Conservation (phyloP, 139 green algal genomes). For the Penium margaritaceum region DNA sequence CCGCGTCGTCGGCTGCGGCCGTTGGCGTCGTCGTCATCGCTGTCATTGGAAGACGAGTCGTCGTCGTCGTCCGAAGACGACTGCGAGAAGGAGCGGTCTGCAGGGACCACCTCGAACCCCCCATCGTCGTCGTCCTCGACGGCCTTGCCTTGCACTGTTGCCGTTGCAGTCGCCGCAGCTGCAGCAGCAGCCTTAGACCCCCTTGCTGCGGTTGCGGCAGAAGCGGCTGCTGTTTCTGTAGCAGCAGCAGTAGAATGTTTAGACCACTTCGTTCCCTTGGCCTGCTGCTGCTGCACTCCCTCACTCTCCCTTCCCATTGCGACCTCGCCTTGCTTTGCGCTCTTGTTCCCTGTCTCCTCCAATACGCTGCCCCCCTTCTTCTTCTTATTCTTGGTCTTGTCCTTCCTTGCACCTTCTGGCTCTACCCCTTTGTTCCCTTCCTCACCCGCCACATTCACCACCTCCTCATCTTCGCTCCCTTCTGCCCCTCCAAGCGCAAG, state of each 20-base stretch:
- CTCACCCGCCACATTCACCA: not conserved
- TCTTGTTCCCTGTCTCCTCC: not conserved
- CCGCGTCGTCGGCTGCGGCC: slow-evolving; percentile 6
- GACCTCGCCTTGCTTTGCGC: not conserved
- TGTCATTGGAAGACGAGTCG: slow-evolving; percentile 15
- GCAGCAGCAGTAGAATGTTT: too few relatives aligned
- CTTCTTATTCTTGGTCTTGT: slow-evolving; percentile 8
- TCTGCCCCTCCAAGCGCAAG: not conserved
- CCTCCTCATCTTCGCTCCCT: slow-evolving; percentile 11
- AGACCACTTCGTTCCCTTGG: too few relatives aligned
- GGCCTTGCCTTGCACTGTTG: not conserved
- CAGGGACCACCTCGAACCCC: slow-evolving; percentile 46
- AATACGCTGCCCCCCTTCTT: not conserved
- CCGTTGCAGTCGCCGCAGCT: not conserved
- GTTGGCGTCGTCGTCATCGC: not conserved
- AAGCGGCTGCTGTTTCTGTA: not conserved
- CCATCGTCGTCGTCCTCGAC: slow-evolving; percentile 39
- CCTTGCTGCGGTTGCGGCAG: not conserved
- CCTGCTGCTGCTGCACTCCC: too few relatives aligned
- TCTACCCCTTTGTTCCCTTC: too few relatives aligned
- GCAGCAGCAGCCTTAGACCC: not conserved
- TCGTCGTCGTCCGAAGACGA: slow-evolving; percentile 29
- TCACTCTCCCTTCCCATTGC: not conserved
- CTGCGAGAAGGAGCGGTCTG: too few relatives aligned
- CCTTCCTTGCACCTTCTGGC: slow-evolving; percentile 3